phyloP scores from a whole-genome alignment of 1,284 basidiomycete genomes.

The Inonotus hispidus region DNA sequence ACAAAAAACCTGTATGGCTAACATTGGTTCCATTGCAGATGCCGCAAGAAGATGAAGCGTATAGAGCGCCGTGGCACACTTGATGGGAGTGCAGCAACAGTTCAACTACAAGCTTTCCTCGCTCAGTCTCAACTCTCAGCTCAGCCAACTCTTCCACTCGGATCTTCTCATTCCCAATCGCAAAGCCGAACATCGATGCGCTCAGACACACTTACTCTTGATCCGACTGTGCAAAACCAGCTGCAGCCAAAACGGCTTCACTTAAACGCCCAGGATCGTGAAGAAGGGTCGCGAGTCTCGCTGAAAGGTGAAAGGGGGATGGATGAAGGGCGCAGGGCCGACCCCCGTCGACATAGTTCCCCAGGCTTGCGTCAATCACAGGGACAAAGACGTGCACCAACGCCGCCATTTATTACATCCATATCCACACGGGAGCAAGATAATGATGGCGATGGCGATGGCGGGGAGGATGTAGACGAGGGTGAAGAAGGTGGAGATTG shows the following conservation, averaged over 20 bases:
- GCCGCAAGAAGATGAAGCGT: slow-evolving; percentile 82
- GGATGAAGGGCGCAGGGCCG: neutral
- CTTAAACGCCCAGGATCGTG: neutral
- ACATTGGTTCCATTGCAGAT: slow-evolving; percentile 34
- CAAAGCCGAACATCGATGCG: slow-evolving; percentile 1
- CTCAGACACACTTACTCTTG: slow-evolving; percentile 1
- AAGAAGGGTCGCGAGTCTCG: too few species aligned
- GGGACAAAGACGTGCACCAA: slow-evolving; percentile 1
- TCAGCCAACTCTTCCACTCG: neutral
- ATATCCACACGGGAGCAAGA: slow-evolving; percentile 13
- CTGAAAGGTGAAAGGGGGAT: neutral
- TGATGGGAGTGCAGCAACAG: slow-evolving; percentile 27
- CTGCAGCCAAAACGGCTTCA: neutral
- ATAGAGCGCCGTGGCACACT: slow-evolving; percentile 70
- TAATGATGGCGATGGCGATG: slow-evolving; percentile 7
- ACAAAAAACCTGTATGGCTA: slow-evolving; percentile 3
- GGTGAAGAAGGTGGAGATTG: slow-evolving; percentile 15
- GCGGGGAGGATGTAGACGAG: slow-evolving; percentile 1
- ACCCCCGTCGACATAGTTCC: too few species aligned
- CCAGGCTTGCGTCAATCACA: neutral
- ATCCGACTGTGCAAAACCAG: neutral
- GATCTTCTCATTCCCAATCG: neutral
- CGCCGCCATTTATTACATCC: slow-evolving; percentile 13
- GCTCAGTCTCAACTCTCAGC: slow-evolving; percentile 1
- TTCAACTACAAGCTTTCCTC: slow-evolving; percentile 27